Percentiles rank a stretch among this genome's conserved stretches.
Conservation (phyloP, 805 yeast species). For the Starmerella tilneyi region DNA sequence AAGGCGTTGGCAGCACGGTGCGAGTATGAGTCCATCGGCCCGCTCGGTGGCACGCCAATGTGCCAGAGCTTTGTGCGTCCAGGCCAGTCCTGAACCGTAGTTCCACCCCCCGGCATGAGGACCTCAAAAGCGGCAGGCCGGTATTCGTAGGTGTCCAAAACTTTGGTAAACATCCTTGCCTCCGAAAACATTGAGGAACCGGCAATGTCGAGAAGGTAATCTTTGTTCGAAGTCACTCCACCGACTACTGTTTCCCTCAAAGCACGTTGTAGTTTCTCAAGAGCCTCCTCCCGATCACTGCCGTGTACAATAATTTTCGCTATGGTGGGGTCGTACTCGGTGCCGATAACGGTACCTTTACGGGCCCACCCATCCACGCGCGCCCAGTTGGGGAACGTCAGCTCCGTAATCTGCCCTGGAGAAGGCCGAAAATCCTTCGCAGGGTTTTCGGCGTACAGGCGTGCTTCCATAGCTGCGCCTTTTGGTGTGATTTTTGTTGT, state of each 20-base stretch:
- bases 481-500: constrained; percentile 41
- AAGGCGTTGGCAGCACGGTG: constrained; percentile 81
- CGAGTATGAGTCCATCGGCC: constrained; percentile 93
- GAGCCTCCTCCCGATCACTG: constrained; percentile 74
- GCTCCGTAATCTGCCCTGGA: constrained; percentile 86
- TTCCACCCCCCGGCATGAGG: constrained; percentile 82
- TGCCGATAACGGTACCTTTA: constrained; percentile 76
- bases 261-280: constrained; percentile 65
- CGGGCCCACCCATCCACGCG: constrained; percentile 91
- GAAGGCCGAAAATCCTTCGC: constrained; percentile 91
- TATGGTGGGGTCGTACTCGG: constrained; percentile 92
- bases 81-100: constrained; percentile 93
- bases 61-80: constrained; percentile 81
- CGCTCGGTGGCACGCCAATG: constrained; percentile 96
- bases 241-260: constrained; percentile 74
- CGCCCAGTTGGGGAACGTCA: constrained; percentile 79
- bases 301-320: constrained; percentile 97
- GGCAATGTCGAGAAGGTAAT: constrained; percentile 78
- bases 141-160: constrained; percentile 71
- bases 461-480: constrained; percentile 95
- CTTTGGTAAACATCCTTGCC: constrained; percentile 78
- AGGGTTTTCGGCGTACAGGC: constrained; percentile 94
- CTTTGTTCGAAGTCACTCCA: constrained; percentile 85
- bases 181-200: constrained; percentile 72
- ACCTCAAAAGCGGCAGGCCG: constrained; percentile 78